Conservation (phyloP, 2,329 filamentous ascomycete species). For the Stagonosporopsis rhizophila region DNA sequence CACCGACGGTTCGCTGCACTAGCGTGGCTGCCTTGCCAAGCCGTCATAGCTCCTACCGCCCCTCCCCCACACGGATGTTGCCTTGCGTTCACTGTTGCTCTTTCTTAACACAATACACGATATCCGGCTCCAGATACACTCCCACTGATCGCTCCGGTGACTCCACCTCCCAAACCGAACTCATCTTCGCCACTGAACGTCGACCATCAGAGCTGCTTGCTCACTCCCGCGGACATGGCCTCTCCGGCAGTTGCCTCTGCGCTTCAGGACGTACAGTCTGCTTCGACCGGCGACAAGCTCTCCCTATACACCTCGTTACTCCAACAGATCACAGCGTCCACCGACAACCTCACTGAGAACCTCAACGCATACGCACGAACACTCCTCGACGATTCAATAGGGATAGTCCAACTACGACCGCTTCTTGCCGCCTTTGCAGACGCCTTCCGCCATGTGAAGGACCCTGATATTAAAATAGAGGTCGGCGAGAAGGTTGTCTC, state of each 20-base stretch:
- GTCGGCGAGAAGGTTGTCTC: slow-evolving; percentile 77
- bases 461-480: slow-evolving; percentile 73
- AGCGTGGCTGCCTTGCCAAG: slow-evolving; percentile 12
- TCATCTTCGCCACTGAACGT: slow-evolving; percentile 1
- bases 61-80: slow-evolving; percentile 20
- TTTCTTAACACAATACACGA: background rate
- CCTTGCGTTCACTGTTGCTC: slow-evolving; percentile 6
- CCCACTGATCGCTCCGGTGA: background rate
- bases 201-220: slow-evolving; percentile 8
- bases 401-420: slow-evolving; percentile 76
- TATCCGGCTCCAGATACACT: background rate
- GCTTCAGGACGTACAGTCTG: slow-evolving; percentile 58
- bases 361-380: slow-evolving; percentile 72
- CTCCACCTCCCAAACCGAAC: background rate
- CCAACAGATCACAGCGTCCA: slow-evolving; percentile 59
- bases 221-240: slow-evolving; percentile 51
- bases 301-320: slow-evolving; percentile 66
- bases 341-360: slow-evolving; percentile 62
- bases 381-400: slow-evolving; percentile 72
- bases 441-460: slow-evolving; percentile 66
- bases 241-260: slow-evolving; percentile 58
- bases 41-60: slow-evolving; percentile 17
- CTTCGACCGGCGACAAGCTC: slow-evolving; percentile 59
- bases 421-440: slow-evolving; percentile 72
- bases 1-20: slow-evolving; percentile 9